Evolutionary conservation across 495 filamentous ascomycete genomes (phyloP).

Genomic region (Neurospora discreta): DNA sequence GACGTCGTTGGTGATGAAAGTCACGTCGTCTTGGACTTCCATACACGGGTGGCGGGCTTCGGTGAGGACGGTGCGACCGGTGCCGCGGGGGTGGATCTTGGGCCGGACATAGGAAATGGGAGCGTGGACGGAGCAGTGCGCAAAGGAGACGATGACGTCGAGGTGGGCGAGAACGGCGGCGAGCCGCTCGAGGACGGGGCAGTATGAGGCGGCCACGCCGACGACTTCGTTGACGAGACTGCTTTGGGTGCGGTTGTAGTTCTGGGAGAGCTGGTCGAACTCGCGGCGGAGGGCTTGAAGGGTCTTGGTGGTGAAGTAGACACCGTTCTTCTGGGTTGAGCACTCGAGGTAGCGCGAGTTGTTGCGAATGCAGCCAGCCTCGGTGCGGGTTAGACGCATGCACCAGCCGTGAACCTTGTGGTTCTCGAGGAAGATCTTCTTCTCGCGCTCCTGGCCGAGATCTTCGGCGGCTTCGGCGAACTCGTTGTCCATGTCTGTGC

Average conservation of each 20-base stretch:
- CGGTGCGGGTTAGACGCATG: conserved; percentile 83
- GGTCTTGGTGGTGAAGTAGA: conserved; percentile 89
- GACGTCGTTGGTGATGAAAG: conserved; percentile 98
- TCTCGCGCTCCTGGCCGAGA: conserved; percentile 86
- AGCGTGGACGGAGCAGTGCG: conserved; percentile 88
- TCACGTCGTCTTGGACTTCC: conserved; percentile 98
- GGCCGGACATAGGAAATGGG: conserved; percentile 85
- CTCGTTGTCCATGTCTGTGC: conserved; percentile 73
- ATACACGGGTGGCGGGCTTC: conserved; percentile 96
- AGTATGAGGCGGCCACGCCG: conserved; percentile 85
- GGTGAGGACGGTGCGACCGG: conserved; percentile 80
- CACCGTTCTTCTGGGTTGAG: conserved; percentile 97
- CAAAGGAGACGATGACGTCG: conserved; percentile 92
- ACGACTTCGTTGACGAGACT: conserved; percentile 91
- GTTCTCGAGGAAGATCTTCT: conserved; percentile 97
- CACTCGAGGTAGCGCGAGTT: conserved; percentile 86
- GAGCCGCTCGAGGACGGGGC: conserved; percentile 81
- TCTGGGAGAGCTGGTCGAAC: conserved; percentile 87
- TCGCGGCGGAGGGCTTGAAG: conserved; percentile 78
- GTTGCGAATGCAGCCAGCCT: conserved; percentile 87
- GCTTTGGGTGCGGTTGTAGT: conserved; percentile 90
- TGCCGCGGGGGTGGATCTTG: conserved; percentile 81
- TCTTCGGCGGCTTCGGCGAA: conserved; percentile 67
- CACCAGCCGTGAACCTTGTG: conserved; percentile 95
- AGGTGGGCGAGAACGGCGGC: conserved; percentile 86